These are phyloP conservation scores for Pseudodiploospora longispora DNA, from an alignment of 2,329 filamentous ascomycete genomes.

Conservation along the genomic window DNA sequence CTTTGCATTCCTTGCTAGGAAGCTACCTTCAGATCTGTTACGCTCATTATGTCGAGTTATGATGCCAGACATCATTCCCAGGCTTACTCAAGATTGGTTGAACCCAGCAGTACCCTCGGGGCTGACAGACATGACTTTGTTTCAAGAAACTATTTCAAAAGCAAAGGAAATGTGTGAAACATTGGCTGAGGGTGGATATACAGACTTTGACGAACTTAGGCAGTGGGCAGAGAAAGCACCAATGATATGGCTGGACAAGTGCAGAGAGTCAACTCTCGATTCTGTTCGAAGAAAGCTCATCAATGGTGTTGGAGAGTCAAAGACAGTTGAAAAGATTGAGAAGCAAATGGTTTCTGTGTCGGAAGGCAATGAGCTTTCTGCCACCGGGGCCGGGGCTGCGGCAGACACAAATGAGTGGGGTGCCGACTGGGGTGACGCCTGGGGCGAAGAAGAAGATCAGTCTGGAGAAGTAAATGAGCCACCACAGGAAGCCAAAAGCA, in stretches of 20 bases:
- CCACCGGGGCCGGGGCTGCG: slow-evolving; percentile 39
- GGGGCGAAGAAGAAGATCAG: slow-evolving; percentile 61
- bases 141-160: slow-evolving; percentile 61
- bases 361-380: slow-evolving; percentile 57
- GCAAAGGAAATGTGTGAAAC: slow-evolving; percentile 56
- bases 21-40: slow-evolving; percentile 46
- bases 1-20: slow-evolving; percentile 43
- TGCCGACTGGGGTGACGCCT: slow-evolving; percentile 69
- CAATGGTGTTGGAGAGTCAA: slow-evolving; percentile 56
- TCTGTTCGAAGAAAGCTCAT: slow-evolving; percentile 62
- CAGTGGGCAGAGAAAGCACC: slow-evolving; percentile 78
- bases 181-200: slow-evolving; percentile 56
- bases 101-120: slow-evolving; percentile 68
- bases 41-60: slow-evolving; percentile 59
- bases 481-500: neutral
- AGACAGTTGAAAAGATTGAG: slow-evolving; percentile 74
- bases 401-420: slow-evolving; percentile 57
- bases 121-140: slow-evolving; percentile 60
- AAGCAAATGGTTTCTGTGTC: slow-evolving; percentile 65
- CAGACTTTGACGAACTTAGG: slow-evolving; percentile 52
- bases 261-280: slow-evolving; percentile 71
- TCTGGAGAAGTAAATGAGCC: slow-evolving; percentile 15
- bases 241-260: slow-evolving; percentile 76
- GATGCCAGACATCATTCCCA: slow-evolving; percentile 59
- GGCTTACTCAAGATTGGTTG: slow-evolving; percentile 67